Conservation (phyloP, 2,329 filamentous ascomycete genomes). For the Pseudodiploospora longispora region DNA sequence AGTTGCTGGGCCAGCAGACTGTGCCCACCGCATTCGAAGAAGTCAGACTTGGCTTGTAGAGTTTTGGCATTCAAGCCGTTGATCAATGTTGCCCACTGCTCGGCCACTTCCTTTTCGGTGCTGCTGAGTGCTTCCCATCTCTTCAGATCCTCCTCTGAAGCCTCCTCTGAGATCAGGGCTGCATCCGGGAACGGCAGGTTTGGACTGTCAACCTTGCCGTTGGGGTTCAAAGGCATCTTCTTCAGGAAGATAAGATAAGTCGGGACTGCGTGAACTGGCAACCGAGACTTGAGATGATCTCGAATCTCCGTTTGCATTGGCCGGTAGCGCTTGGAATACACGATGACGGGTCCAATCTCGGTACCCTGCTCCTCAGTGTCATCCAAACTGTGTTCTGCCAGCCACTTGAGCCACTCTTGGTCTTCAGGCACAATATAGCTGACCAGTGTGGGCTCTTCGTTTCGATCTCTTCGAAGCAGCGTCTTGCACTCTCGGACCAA, state of each 20-base stretch:
- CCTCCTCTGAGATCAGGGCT: constrained; percentile 46
- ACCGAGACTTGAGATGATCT: constrained; percentile 60
- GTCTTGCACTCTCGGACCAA: constrained; percentile 81
- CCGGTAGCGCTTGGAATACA: constrained; percentile 38
- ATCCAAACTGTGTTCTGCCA: constrained; percentile 45
- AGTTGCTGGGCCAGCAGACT: constrained; percentile 60
- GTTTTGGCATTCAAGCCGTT: constrained; percentile 58
- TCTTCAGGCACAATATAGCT: constrained; percentile 82
- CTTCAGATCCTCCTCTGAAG: constrained; percentile 28
- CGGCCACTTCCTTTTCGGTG: constrained; percentile 32
- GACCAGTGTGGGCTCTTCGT: constrained; percentile 70
- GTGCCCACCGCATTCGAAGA: constrained; percentile 33
- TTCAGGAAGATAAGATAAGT: constrained; percentile 25
- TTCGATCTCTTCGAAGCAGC: constrained; percentile 46
- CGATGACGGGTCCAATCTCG: constrained; percentile 33
- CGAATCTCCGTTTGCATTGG: constrained; percentile 43
- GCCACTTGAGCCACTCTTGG: constrained; percentile 62
- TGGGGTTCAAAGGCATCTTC: constrained; percentile 54
- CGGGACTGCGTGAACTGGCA: constrained; percentile 27
- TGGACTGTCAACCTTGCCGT: constrained; percentile 73
- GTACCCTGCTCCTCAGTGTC: constrained; percentile 47
- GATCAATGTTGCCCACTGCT: constrained; percentile 67
- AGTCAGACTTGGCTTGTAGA: constrained; percentile 34
- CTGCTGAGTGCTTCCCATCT: constrained; percentile 42
- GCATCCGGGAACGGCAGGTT: constrained; percentile 74